Conservation (phyloP, 805 yeast species). For the Wickerhamiella cacticola region DNA sequence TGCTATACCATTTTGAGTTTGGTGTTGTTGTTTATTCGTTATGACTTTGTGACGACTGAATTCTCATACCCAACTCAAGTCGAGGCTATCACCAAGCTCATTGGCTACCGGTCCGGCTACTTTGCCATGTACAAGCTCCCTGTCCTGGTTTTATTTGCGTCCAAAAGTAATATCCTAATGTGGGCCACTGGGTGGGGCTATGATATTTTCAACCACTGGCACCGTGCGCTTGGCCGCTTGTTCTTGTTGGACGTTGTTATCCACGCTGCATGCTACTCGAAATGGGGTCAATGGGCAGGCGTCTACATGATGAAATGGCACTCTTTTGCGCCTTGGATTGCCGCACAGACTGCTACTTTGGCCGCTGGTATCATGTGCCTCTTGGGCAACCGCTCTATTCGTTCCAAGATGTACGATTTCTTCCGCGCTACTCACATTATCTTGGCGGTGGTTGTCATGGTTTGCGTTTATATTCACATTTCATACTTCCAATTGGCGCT, state of each 20-base stretch:
- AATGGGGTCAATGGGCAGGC: conserved; percentile 30
- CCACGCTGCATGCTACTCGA: conserved; percentile 39
- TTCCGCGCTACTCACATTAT: conserved; percentile 44
- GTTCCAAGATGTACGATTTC: conserved; percentile 52
- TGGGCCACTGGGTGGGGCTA: conserved; percentile 49
- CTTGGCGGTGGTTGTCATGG: conserved; percentile 26
- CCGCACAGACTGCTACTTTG: conserved; percentile 37
- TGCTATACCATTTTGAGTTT: conserved; percentile 25
- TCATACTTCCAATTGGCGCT: conserved; percentile 11
- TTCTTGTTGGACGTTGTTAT: conserved; percentile 32
- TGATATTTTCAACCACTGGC: conserved; percentile 46
- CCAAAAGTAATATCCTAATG: conserved; percentile 55
- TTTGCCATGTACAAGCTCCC: conserved; percentile 25
- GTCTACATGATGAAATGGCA: conserved; percentile 25
- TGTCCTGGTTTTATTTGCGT: conserved; percentile 42
- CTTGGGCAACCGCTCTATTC: conserved; percentile 45
- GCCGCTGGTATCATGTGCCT: conserved; percentile 35
- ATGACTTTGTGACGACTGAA: conserved; percentile 11
- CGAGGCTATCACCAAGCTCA: conserved; percentile 25
- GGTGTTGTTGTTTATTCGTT: conserved; percentile 8
- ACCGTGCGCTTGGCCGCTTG: conserved; percentile 41
- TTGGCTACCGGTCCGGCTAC: conserved; percentile 31
- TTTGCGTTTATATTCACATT: conserved; percentile 8
- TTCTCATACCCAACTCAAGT: conserved; percentile 30
- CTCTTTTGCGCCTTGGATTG: conserved; percentile 22